Percentiles rank a stretch among this genome's conserved stretches.
Conservation (phyloP, 768 basidiomycete species). For the Trametes villosa region DNA sequence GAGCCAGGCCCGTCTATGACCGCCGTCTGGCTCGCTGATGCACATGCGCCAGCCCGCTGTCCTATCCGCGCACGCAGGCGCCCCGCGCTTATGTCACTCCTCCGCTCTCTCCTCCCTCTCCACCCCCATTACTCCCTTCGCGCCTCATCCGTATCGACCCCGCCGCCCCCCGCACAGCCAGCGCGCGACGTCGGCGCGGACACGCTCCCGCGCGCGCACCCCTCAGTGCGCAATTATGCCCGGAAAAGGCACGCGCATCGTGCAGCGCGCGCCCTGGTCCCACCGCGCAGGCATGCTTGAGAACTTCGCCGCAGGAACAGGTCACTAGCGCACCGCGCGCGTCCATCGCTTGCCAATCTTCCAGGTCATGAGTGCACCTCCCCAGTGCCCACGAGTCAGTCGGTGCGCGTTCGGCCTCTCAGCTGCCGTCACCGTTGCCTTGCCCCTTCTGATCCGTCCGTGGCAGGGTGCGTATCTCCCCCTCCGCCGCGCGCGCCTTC, state of each 20-base stretch:
- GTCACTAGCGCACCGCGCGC: conserved; percentile 6
- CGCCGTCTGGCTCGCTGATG: neutral
- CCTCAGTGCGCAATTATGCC: no score
- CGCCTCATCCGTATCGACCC: neutral
- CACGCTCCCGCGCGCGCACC: neutral
- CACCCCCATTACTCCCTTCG: neutral
- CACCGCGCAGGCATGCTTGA: conserved; percentile 1
- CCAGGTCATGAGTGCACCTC: conserved; percentile 18
- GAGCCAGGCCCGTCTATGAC: conserved; percentile 6
- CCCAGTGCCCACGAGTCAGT: neutral
- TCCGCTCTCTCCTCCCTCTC: neutral
- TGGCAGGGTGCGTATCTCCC: neutral
- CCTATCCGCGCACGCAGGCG: no score
- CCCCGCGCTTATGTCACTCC: conserved; percentile 5
- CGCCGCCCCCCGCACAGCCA: neutral
- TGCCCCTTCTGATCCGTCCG: conserved; percentile 11
- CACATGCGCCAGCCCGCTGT: neutral
- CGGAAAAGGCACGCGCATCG: neutral
- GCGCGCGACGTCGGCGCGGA: neutral
- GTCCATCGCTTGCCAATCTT: conserved; percentile 5
- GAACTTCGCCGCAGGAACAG: conserved; percentile 4
- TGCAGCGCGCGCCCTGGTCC: conserved; percentile 4
- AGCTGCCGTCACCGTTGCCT: neutral
- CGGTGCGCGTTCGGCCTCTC: neutral
- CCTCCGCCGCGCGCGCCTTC: neutral